Evolutionary conservation across 2,329 filamentous ascomycete genomes (phyloP).

Genomic region (Fusarium sp.): DNA sequence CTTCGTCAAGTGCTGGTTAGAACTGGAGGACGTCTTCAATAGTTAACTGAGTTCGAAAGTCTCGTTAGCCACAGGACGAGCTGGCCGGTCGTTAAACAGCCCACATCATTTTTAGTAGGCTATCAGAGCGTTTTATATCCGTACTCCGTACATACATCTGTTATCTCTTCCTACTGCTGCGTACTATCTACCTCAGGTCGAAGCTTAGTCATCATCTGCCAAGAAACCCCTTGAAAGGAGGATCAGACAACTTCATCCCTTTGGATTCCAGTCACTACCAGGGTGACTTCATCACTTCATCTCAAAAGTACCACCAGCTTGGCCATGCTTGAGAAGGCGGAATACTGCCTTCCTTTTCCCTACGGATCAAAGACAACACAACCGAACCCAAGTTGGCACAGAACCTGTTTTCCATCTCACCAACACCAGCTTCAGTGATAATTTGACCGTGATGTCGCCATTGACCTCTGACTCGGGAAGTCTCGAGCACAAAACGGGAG

Average conservation of each 20-base stretch:
- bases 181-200: not conserved
- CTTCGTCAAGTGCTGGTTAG: not conserved
- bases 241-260: conserved; percentile 39
- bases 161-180: not conserved
- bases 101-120: not conserved
- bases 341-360: not conserved
- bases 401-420: not conserved
- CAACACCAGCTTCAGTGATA: not conserved
- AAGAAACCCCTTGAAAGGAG: conserved; percentile 31
- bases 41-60: not conserved
- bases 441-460: not conserved
- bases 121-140: not conserved
- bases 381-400: not conserved
- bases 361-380: not conserved
- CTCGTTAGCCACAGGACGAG: not conserved
- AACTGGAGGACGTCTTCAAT: not conserved
- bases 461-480: not conserved
- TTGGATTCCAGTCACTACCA: conserved; percentile 35
- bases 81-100: not conserved
- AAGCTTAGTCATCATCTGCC: conserved; percentile 33
- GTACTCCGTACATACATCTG: not conserved
- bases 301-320: not conserved
- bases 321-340: not conserved
- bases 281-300: conserved; percentile 22
- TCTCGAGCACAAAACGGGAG: conserved; percentile 8